These are phyloP conservation scores for Candida arabinofermentans DNA, from an alignment of 805 yeast genomes.

Conservation along the genomic window DNA sequence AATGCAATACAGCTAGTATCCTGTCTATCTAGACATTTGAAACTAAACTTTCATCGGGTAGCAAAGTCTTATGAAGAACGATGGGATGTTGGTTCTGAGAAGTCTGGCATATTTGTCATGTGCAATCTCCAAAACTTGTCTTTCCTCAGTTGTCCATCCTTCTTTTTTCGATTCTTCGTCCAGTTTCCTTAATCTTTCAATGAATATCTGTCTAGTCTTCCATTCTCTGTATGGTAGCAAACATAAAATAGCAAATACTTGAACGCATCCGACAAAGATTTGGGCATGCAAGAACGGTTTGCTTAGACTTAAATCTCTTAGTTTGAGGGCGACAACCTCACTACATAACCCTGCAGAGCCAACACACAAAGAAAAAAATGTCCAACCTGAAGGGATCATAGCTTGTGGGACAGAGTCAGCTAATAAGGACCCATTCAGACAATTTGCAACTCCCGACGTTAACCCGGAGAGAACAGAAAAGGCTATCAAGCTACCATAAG, in stretches of 20 bases:
- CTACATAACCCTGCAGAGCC: slow-evolving; percentile 20
- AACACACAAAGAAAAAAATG: slow-evolving; percentile 11
- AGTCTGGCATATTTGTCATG: neutral
- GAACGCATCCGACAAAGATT: slow-evolving; percentile 52
- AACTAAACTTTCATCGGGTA: slow-evolving; percentile 1
- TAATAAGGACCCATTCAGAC: slow-evolving; percentile 16
- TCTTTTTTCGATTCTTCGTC: slow-evolving; percentile 2
- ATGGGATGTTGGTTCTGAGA: neutral
- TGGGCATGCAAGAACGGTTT: slow-evolving; percentile 56
- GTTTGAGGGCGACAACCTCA: slow-evolving; percentile 23
- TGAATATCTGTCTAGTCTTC: slow-evolving; percentile 39
- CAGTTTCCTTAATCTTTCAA: slow-evolving; percentile 10
- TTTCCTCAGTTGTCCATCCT: neutral
- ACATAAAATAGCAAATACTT: slow-evolving; percentile 36
- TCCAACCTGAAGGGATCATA: slow-evolving; percentile 20
- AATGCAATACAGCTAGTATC: too few relatives aligned
- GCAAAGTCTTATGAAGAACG: neutral
- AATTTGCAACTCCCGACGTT: slow-evolving; percentile 37
- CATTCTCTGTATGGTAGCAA: slow-evolving; percentile 46
- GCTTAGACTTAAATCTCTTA: slow-evolving; percentile 11
- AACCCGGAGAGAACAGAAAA: slow-evolving; percentile 39
- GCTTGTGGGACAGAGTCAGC: slow-evolving; percentile 19
- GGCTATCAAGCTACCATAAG: slow-evolving; percentile 29
- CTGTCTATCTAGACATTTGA: too few relatives aligned
- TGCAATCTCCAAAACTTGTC: neutral